Evolutionary conservation across 768 basidiomycete species (phyloP).

Genomic region (Phaffia tasmanica): DNA sequence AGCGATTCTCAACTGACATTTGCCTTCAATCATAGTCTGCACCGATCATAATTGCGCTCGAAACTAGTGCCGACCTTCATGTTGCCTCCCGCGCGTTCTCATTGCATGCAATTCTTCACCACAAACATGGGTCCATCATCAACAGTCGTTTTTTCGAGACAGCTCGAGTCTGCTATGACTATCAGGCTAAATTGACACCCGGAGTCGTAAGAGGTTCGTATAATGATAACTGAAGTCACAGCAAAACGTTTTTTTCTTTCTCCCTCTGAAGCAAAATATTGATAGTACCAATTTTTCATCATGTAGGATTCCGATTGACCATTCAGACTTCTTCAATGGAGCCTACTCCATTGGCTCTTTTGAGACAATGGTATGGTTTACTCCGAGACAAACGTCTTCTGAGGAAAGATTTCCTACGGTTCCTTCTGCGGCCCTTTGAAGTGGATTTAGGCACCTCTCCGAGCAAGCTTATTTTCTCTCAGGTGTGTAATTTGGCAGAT

Average conservation of each 20-base stretch:
- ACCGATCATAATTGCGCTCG: constrained; percentile 83
- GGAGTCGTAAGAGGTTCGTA: constrained; percentile 49
- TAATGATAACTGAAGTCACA: background rate
- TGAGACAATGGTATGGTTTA: constrained; percentile 83
- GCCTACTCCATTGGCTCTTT: constrained; percentile 56
- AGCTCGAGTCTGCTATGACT: constrained; percentile 69
- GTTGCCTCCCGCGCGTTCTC: constrained; percentile 66
- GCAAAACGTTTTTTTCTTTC: background rate
- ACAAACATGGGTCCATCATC: constrained; percentile 77
- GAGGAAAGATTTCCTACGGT: constrained; percentile 75
- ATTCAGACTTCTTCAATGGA: constrained; percentile 35
- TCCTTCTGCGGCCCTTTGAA: constrained; percentile 71
- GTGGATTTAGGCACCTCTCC: constrained; percentile 44
- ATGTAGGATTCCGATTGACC: constrained; percentile 8
- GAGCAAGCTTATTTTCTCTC: constrained; percentile 48
- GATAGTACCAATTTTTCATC: background rate
- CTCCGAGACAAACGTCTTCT: constrained; percentile 80
- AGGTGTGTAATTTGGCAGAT: constrained; percentile 35
- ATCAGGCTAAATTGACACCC: constrained; percentile 53
- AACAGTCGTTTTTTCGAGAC: constrained; percentile 75
- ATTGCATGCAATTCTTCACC: constrained; percentile 69
- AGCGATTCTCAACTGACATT: constrained; percentile 9
- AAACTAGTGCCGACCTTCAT: constrained; percentile 56
- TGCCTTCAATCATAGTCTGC: constrained; percentile 52
- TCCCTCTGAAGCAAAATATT: background rate